Conservation (phyloP, 805 yeast species). For the Yarrowia sp. region DNA sequence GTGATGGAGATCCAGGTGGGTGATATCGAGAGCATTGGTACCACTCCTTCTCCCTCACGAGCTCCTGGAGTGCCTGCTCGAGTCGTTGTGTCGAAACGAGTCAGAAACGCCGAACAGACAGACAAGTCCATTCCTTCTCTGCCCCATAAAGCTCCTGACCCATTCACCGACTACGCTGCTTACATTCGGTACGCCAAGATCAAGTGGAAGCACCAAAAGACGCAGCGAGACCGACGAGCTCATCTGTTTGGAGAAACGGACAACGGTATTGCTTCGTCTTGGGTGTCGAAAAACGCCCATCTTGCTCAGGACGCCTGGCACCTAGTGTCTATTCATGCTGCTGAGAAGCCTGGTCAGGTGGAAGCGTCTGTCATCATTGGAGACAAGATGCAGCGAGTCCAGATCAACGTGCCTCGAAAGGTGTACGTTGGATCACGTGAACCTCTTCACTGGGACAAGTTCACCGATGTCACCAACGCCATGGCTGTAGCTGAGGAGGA, state of each 20-base stretch:
- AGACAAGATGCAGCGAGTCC: slow-evolving; percentile 69
- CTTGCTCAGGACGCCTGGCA: slow-evolving; percentile 84
- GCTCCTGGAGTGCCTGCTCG: slow-evolving; percentile 10
- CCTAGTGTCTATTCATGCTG: slow-evolving; percentile 60
- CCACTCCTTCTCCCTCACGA: slow-evolving; percentile 6
- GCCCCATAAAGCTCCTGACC: slow-evolving; percentile 37
- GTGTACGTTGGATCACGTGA: slow-evolving; percentile 49
- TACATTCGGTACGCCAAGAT: slow-evolving; percentile 71
- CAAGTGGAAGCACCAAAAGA: slow-evolving; percentile 82
- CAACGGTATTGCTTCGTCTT: slow-evolving; percentile 56
- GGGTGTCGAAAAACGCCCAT: slow-evolving; percentile 75
- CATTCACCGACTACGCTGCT: slow-evolving; percentile 43
- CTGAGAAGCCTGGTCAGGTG: slow-evolving; percentile 62
- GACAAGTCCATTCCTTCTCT: slow-evolving; percentile 33
- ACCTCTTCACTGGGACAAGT: slow-evolving; percentile 52
- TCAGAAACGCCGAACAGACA: background rate
- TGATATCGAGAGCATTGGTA: slow-evolving; percentile 76
- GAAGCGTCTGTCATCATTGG: slow-evolving; percentile 68
- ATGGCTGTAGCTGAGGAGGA: slow-evolving; percentile 69
- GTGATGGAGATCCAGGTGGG: slow-evolving; percentile 34
- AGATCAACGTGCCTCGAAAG: slow-evolving; percentile 70
- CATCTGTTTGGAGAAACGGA: slow-evolving; percentile 73
- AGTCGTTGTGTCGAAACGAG: background rate
- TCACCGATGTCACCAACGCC: slow-evolving; percentile 46
- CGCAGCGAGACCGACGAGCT: slow-evolving; percentile 66